Percentiles rank a stretch among this genome's conserved stretches.
These are phyloP conservation scores for Papiliotrema fonsecae DNA, from an alignment of 1,284 basidiomycete genomes.

Conservation along the genomic window DNA sequence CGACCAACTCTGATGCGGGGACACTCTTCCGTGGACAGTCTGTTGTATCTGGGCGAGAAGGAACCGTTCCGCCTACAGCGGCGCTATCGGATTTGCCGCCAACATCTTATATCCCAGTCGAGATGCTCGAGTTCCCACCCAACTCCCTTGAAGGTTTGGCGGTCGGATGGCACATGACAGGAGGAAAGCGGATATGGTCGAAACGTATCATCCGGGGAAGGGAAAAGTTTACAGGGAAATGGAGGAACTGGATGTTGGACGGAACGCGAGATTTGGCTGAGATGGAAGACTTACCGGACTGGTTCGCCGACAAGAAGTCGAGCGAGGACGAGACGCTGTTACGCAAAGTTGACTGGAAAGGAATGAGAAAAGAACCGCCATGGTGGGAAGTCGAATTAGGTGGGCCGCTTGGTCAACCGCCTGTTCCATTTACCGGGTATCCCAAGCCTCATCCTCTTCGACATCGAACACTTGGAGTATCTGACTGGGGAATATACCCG, in stretches of 20 bases:
- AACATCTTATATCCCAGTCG: slow-evolving; percentile 32
- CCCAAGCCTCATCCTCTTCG: slow-evolving; percentile 17
- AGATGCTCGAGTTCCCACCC: slow-evolving; percentile 43
- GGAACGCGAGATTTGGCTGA: slow-evolving; percentile 43
- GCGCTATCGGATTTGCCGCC: slow-evolving; percentile 19
- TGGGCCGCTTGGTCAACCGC: slow-evolving; percentile 31
- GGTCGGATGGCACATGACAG: slow-evolving; percentile 45
- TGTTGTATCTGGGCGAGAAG: slow-evolving; percentile 19
- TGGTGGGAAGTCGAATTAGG: slow-evolving; percentile 43
- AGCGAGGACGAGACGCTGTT: slow-evolving; percentile 3
- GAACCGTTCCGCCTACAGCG: slow-evolving; percentile 12
- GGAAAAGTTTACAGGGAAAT: slow-evolving; percentile 44
- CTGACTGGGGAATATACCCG: slow-evolving; percentile 34
- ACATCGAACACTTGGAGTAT: slow-evolving; percentile 17
- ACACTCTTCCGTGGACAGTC: slow-evolving; percentile 20
- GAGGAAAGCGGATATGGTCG: slow-evolving; percentile 37
- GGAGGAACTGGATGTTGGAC: slow-evolving; percentile 41
- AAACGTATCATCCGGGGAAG: slow-evolving; percentile 40
- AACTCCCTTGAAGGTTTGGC: slow-evolving; percentile 34
- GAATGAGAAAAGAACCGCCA: slow-evolving; percentile 15
- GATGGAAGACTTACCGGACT: slow-evolving; percentile 37
- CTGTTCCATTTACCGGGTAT: slow-evolving; percentile 18
- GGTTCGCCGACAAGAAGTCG: slow-evolving; percentile 20
- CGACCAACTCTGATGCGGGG: slow-evolving; percentile 9
- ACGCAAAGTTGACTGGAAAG: slow-evolving; percentile 35